phyloP scores from a whole-genome alignment of 2,329 filamentous ascomycete species.

The Fusarium chuoi region DNA sequence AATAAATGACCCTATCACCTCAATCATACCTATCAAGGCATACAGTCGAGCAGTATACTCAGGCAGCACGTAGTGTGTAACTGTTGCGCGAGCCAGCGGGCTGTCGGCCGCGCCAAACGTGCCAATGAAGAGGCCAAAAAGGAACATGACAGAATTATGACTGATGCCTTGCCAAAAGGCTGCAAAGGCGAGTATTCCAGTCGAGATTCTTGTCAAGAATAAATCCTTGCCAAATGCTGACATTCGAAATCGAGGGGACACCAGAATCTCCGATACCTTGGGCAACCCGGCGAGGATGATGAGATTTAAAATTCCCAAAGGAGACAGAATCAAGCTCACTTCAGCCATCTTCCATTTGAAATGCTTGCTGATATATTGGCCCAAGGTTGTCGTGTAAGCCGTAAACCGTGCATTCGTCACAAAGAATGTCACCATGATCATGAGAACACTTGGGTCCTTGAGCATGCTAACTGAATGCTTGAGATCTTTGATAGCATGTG shows the following conservation, averaged over 20 bases:
- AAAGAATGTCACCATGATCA: constrained; percentile 54
- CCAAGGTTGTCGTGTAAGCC: constrained; percentile 50
- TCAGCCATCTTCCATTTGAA: constrained; percentile 57
- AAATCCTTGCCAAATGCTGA: constrained; percentile 52
- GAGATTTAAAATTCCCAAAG: constrained; percentile 53
- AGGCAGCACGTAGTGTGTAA: constrained; percentile 52
- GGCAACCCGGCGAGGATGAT: constrained; percentile 51
- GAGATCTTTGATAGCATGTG: constrained; percentile 48
- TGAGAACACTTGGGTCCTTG: constrained; percentile 49
- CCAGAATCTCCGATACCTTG: constrained; percentile 47
- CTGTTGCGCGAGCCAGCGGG: constrained; percentile 53
- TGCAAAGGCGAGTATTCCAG: constrained; percentile 46
- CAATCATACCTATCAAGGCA: constrained; percentile 54
- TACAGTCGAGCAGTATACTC: constrained; percentile 54
- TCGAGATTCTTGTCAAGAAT: constrained; percentile 49
- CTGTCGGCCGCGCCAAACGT: constrained; percentile 53
- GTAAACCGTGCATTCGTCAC: constrained; percentile 50
- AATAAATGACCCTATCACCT: constrained; percentile 53
- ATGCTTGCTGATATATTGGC: constrained; percentile 57
- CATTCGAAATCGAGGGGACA: constrained; percentile 48
- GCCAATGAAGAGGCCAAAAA: constrained; percentile 51
- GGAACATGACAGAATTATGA: constrained; percentile 48
- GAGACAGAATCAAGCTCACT: constrained; percentile 54
- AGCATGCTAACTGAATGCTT: constrained; percentile 49
- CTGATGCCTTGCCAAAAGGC: constrained; percentile 50